Evolutionary conservation across 2,329 filamentous ascomycete genomes (phyloP), one percentile per base, ranked within the genome.

Genomic region (Nothopassalora personata): DNA sequence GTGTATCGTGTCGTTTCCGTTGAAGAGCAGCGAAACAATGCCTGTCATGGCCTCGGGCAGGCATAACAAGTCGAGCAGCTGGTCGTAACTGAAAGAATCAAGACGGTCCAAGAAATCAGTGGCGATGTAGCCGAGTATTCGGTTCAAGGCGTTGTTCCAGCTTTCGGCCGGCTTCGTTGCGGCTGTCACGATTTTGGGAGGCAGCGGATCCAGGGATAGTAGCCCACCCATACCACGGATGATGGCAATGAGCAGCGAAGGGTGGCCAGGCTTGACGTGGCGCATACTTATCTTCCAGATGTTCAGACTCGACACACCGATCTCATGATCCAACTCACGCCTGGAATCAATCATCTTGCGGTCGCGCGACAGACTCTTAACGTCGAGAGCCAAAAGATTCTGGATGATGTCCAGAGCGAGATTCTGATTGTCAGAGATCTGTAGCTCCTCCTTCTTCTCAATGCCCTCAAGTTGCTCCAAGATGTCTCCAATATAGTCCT

Each of bases 281-380:
- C 86, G 82, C 50, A 90, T 80, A 50, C 92, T 87, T 1, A 85
- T 81, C 63, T 90, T 88, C 88, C 92, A 97, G 46, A 96, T 84
- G 15, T 85, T 81, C 15, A 87, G 80, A 0, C 90, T 93, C 58
- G 90, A 83, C 18, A 87, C 85, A 63, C 84, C 84, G 46, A 88
- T 73, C 58, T 89, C 83, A 65, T 86, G 82, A 53, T 88, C 87
- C 19, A 91, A 81, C 47, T 82, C 78, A 47, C 81, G 80, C 19
- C 81, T 80, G 8, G 80, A 78, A 19, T 83, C 79, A 55, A 96
- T 82, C 5, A 86, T 81, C 57, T 83, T 81, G 67, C 85, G 88
- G 70, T 92, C 88, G 54, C 85, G 82, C 52, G 81, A 82, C 4
- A 91, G 79, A 31, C 86, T 86, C 62, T 86, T 84, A 53, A 88